These are phyloP conservation scores for Dipteronia dyeriana DNA, from an alignment of 345 rosid genomes.

Conservation along the genomic window DNA sequence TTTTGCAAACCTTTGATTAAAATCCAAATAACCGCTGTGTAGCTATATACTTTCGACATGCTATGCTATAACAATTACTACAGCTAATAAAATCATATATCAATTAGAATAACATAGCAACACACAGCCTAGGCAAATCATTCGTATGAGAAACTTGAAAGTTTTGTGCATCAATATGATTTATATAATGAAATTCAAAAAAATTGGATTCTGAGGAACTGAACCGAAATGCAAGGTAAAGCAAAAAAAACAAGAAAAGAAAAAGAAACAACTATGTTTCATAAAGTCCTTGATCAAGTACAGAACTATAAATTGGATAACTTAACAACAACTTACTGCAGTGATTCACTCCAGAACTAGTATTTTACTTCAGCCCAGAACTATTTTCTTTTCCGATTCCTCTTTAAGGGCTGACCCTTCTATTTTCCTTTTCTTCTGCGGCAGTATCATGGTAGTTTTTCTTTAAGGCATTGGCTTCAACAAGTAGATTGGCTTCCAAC, in stretches of 20 bases:
- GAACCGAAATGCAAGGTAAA: too few relatives aligned
- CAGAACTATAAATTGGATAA: not conserved
- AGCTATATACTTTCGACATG: too few relatives aligned
- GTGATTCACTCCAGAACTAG: not conserved
- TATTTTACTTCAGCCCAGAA: not conserved
- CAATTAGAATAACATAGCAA: not conserved
- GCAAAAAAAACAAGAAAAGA: too few relatives aligned
- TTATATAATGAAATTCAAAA: not conserved
- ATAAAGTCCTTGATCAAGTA: not conserved
- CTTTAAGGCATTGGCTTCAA: slow-evolving; percentile 94
- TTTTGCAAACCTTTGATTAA: too few relatives aligned
- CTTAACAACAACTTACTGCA: not conserved
- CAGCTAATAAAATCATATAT: not conserved
- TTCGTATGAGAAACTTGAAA: not conserved
- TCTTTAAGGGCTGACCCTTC: too few relatives aligned
- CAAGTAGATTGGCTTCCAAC: slow-evolving; percentile 97
- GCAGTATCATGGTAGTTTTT: slow-evolving; percentile 94
- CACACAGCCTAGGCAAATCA: not conserved
- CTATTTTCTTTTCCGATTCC: not conserved
- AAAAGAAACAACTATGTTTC: too few relatives aligned
- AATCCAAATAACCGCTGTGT: too few relatives aligned
- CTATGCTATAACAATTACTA: not conserved
- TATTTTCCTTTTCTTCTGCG: slow-evolving; percentile 7
- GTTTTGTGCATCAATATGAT: not conserved
- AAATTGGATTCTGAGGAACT: not conserved